Conservation (phyloP, 1,139 yeast species). For the Debaryomyces udenii region DNA sequence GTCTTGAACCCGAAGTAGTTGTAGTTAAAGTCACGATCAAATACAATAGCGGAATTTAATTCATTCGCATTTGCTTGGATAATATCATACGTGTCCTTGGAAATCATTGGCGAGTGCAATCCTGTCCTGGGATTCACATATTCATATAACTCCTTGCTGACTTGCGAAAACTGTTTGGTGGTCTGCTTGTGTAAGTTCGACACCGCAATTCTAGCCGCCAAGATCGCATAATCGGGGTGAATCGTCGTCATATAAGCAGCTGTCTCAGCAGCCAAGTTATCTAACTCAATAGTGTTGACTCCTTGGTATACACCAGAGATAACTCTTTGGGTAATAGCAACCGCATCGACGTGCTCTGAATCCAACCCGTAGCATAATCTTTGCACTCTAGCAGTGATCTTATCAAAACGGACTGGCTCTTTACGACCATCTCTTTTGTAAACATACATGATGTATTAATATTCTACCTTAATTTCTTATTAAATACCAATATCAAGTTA, state of each 20-base stretch:
- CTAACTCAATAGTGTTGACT: constrained; percentile 90
- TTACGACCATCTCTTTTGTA: constrained; percentile 74
- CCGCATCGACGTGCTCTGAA: constrained; percentile 82
- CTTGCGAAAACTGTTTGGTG: constrained; percentile 83
- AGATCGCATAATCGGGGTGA: constrained; percentile 93
- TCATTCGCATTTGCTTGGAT: constrained; percentile 68
- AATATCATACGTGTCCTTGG: constrained; percentile 66
- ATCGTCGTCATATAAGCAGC: constrained; percentile 96
- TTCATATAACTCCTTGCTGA: constrained; percentile 64
- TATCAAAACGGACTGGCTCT: constrained; percentile 83
- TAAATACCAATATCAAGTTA: constrained; percentile 4
- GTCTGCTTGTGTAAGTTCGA: constrained; percentile 93
- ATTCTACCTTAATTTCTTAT: constrained; percentile 5
- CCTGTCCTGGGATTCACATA: constrained; percentile 77
- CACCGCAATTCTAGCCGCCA: constrained; percentile 94
- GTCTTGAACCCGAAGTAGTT: constrained; percentile 89
- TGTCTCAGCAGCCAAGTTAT: constrained; percentile 94
- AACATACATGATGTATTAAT: constrained; percentile 44
- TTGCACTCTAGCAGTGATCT: constrained; percentile 55
- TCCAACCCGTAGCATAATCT: constrained; percentile 80
- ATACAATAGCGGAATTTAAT: constrained; percentile 77
- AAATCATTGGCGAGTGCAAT: constrained; percentile 76
- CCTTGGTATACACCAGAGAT: constrained; percentile 94
- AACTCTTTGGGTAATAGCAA: constrained; percentile 84
- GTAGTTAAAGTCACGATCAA: constrained; percentile 81